A percentile compares a stretch with the other conserved stretches of the same genome.
Conservation (phyloP, 371 early-diverging fungal species). For the Syncephalis plumigaleata region DNA sequence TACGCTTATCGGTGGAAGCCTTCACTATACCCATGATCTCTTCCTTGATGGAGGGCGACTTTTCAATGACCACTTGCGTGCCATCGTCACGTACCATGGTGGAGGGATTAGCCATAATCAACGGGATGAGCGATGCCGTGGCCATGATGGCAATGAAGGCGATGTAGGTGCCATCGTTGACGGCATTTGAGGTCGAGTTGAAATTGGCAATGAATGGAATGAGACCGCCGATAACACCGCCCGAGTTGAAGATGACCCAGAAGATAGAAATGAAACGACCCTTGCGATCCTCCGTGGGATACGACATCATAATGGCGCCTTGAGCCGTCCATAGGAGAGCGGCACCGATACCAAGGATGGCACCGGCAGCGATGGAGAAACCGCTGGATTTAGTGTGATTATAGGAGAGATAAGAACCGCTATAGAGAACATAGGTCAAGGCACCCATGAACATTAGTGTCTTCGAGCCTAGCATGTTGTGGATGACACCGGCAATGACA, state of each 20-base stretch:
- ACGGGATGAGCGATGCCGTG: slow-evolving; percentile 28
- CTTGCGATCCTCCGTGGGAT: slow-evolving; percentile 56
- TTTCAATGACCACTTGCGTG: slow-evolving; percentile 24
- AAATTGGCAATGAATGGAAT: slow-evolving; percentile 46
- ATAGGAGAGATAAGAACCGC: slow-evolving; percentile 30
- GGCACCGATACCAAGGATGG: slow-evolving; percentile 43
- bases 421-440: slow-evolving; percentile 30
- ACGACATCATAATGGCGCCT: slow-evolving; percentile 66
- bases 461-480: slow-evolving; percentile 35
- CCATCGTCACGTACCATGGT: slow-evolving; percentile 46
- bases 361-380: slow-evolving; percentile 37
- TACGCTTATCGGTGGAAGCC: slow-evolving; percentile 44
- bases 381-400: slow-evolving; percentile 17
- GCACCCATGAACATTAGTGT: slow-evolving; percentile 28
- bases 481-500: slow-evolving; percentile 37
- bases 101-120: slow-evolving; percentile 32
- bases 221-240: slow-evolving; percentile 46
- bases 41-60: slow-evolving; percentile 22
- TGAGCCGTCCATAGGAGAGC: slow-evolving; percentile 53
- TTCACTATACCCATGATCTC: slow-evolving; percentile 36
- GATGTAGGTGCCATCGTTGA: slow-evolving; percentile 27
- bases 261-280: slow-evolving; percentile 60
- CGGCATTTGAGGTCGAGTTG: slow-evolving; percentile 17
- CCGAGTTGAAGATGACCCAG: slow-evolving; percentile 63
- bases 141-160: slow-evolving; percentile 46